phyloP scores from a whole-genome alignment of 176 grass and related monocot species.

The Hordeum vulgare region MorexV3_pseudomolecules_assembly NC_058521.1:133544372-133544871 shows the following conservation, averaged over 20 bases:
- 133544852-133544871: constrained; percentile 96
- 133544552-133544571: constrained; percentile 47
- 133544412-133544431: constrained; percentile 83
- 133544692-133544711: constrained; percentile 63
- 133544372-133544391: constrained; percentile 76
- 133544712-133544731: constrained; percentile 87
- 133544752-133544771: constrained; percentile 84
- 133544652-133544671: constrained; percentile 93
- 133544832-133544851: constrained; percentile 60
- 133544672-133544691: constrained; percentile 89
- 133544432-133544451: constrained; percentile 59
- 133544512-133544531: constrained; percentile 87
- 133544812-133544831: neutral
- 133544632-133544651: neutral
- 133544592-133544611: neutral
- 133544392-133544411: constrained; percentile 50
- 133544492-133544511: constrained; percentile 64
- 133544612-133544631: too few relatives aligned
- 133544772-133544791: neutral
- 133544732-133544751: constrained; percentile 91
- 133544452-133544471: constrained; percentile 67
- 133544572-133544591: constrained; percentile 8
- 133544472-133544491: constrained; percentile 65
- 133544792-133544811: neutral
- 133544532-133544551: constrained; percentile 94